Conservation (phyloP, 768 basidiomycete genomes). For the Trametes sanguinea region DNA sequence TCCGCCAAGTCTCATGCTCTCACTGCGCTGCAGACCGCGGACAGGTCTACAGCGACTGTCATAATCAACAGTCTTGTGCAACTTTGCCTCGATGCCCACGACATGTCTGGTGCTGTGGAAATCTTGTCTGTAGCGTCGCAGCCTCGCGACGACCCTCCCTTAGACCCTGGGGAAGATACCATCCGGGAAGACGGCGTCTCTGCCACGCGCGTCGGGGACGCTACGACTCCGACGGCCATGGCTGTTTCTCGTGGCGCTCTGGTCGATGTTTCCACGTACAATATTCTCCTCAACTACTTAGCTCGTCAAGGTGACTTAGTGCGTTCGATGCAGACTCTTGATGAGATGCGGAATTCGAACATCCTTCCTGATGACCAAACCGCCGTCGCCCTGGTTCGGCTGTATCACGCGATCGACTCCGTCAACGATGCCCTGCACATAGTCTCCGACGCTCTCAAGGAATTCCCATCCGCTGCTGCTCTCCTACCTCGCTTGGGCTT, state of each 20-base stretch:
- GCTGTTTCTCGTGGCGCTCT: not conserved
- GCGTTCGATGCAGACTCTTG: slow-evolving; percentile 47
- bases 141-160: not conserved
- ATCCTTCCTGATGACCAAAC: slow-evolving; percentile 49
- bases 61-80: slow-evolving; percentile 74
- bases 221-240: not conserved
- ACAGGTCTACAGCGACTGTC: slow-evolving; percentile 43
- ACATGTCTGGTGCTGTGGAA: slow-evolving; percentile 48
- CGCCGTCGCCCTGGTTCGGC: slow-evolving; percentile 56
- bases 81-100: slow-evolving; percentile 55
- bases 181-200: slow-evolving; percentile 33
- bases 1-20: slow-evolving; percentile 56
- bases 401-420: slow-evolving; percentile 50
- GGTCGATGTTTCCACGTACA: slow-evolving; percentile 63
- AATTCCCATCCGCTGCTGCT: slow-evolving; percentile 21
- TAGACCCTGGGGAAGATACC: slow-evolving; percentile 28
- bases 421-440: slow-evolving; percentile 54
- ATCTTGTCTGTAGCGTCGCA: slow-evolving; percentile 42
- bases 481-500: slow-evolving; percentile 29
- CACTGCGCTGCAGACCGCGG: slow-evolving; percentile 45
- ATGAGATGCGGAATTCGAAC: slow-evolving; percentile 46
- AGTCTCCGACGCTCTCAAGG: slow-evolving; percentile 36
- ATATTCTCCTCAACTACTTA: slow-evolving; percentile 60
- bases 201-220: not conserved
- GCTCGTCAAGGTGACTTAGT: slow-evolving; percentile 46